Conservation (phyloP, 1,284 basidiomycete species). For the Apiotrichum sp. region DNA sequence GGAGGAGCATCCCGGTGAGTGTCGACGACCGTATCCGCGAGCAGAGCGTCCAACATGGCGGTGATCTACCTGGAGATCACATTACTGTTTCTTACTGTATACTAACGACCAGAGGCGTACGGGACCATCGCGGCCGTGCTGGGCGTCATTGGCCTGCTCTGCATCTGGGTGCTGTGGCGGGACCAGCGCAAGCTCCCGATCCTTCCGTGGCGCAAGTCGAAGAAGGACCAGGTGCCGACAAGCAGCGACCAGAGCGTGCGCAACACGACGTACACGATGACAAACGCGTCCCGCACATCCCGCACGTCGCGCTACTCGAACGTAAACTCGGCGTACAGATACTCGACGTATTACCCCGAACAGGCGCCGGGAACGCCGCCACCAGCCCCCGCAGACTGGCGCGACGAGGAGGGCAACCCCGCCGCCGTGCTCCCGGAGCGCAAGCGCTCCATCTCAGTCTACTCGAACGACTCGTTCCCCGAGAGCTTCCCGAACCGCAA, state of each 20-base stretch:
- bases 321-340: too few relatives aligned
- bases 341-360: too few relatives aligned
- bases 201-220: conserved; percentile 1
- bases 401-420: neutral
- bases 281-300: too few relatives aligned
- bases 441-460: neutral
- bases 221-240: neutral
- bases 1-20: conserved; percentile 4
- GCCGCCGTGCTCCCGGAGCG: neutral
- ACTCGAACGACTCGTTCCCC: neutral
- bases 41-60: too few relatives aligned
- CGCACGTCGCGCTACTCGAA: too few relatives aligned
- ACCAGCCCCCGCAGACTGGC: neutral
- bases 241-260: too few relatives aligned
- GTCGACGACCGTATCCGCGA: too few relatives aligned
- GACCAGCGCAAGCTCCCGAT: neutral
- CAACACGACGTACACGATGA: too few relatives aligned
- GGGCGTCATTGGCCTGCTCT: neutral
- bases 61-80: too few relatives aligned
- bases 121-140: conserved; percentile 2
- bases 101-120: conserved; percentile 2
- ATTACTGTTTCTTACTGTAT: neutral
- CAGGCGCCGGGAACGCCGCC: too few relatives aligned
- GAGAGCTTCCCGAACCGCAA: too few relatives aligned
- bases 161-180: conserved; percentile 3